Conservation (phyloP, 257 asterid species). For the Solanum etuberosum region DNA sequence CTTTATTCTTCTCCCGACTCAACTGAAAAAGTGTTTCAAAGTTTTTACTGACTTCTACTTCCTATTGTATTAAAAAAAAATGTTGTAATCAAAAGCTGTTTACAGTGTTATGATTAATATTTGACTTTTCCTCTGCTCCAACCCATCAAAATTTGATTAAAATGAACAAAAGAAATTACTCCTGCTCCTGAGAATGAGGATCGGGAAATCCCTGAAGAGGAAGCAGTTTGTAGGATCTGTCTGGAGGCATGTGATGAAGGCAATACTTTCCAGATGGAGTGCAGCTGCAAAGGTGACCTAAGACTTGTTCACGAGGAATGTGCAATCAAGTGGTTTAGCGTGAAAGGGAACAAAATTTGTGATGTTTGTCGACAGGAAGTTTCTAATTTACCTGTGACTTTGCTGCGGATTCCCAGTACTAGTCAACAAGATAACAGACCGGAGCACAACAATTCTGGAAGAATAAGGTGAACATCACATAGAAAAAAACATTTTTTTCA, state of each 20-base stretch:
- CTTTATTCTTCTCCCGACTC: background rate
- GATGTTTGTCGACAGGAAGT: slow-evolving; percentile 87
- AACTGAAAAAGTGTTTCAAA: background rate
- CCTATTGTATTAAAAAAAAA: background rate
- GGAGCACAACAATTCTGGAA: slow-evolving; percentile 23
- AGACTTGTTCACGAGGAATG: slow-evolving; percentile 68
- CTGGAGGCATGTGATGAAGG: slow-evolving; percentile 70
- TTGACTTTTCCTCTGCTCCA: background rate
- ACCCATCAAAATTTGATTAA: background rate
- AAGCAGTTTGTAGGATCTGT: slow-evolving; percentile 92
- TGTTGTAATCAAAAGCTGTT: background rate
- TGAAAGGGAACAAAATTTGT: slow-evolving; percentile 48
- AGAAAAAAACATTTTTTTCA: background rate
- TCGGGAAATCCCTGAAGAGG: slow-evolving; percentile 96
- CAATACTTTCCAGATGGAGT: slow-evolving; percentile 70
- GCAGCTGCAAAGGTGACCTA: slow-evolving; percentile 93
- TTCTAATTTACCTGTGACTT: slow-evolving; percentile 66
- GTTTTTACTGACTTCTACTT: background rate
- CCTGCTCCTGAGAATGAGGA: slow-evolving; percentile 56
- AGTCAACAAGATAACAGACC: slow-evolving; percentile 23
- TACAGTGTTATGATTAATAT: background rate
- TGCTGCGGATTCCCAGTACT: slow-evolving; percentile 49
- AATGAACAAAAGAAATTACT: slow-evolving; percentile 42
- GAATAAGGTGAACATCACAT: slow-evolving; percentile 24
- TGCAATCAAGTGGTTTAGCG: slow-evolving; percentile 85